Conservation (phyloP, 306 rosid species). For the Rosa rugosa region DNA sequence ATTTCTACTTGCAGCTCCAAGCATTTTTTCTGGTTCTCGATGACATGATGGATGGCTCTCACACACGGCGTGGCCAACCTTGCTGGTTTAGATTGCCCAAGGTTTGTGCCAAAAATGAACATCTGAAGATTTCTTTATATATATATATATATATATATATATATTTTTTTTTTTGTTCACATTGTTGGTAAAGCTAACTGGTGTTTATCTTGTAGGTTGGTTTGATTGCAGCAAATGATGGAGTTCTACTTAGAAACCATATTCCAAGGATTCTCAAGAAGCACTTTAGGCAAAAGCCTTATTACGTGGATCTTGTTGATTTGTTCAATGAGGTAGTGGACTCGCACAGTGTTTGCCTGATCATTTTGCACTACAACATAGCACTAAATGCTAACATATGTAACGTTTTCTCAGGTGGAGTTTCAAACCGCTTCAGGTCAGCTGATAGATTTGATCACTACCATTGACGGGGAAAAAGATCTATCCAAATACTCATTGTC, state of each 20-base stretch:
- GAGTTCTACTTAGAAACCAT: constrained; percentile 68
- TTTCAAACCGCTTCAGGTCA: constrained; percentile 91
- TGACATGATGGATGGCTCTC: constrained; percentile 45
- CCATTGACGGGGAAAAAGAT: constrained; percentile 79
- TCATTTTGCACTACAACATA: neutral
- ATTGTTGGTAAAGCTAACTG: constrained; percentile 15
- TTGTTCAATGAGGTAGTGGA: constrained; percentile 75
- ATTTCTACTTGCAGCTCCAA: constrained; percentile 35
- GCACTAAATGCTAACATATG: neutral
- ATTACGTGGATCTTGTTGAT: constrained; percentile 76
- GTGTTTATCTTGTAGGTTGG: constrained; percentile 52
- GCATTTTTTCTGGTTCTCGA: constrained; percentile 43
- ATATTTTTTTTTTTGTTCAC: constrained; percentile 9
- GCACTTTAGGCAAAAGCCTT: constrained; percentile 76
- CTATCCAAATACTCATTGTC: constrained; percentile 70
- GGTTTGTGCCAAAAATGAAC: constrained; percentile 23
- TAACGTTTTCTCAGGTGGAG: constrained; percentile 53
- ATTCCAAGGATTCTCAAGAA: constrained; percentile 64
- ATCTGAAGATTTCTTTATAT: neutral
- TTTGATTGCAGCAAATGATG: constrained; percentile 80
- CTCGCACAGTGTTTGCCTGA: constrained; percentile 9
- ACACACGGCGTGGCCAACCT: constrained; percentile 43
- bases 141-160: too few species aligned
- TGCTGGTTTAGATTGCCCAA: constrained; percentile 47
- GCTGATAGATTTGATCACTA: constrained; percentile 88